A percentile compares a stretch with the other conserved stretches of the same genome.
These are phyloP conservation scores for Boletus bicolor DNA, from an alignment of 768 basidiomycete genomes.

Conservation along the genomic window DNA sequence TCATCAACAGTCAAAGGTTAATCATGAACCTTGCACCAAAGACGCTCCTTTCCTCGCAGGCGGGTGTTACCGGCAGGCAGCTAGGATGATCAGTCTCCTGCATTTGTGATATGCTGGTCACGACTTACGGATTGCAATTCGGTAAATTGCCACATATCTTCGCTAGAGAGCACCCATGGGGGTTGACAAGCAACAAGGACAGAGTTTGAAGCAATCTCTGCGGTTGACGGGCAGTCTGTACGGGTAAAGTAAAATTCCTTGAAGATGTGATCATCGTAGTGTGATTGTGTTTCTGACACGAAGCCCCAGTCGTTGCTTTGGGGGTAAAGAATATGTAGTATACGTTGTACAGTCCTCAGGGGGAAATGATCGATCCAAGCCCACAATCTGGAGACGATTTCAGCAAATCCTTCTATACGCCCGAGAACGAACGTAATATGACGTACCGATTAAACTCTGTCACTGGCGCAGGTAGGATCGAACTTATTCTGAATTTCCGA, in stretches of 20 bases:
- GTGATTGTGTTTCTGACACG: slow-evolving; percentile 30
- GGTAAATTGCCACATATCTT: slow-evolving; percentile 53
- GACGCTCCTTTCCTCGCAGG: slow-evolving; percentile 46
- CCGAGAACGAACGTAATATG: background rate
- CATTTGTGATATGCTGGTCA: background rate
- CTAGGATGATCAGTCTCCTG: slow-evolving; percentile 13
- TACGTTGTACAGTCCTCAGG: slow-evolving; percentile 32
- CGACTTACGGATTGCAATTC: slow-evolving; percentile 33
- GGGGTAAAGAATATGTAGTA: slow-evolving; percentile 45
- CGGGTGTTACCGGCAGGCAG: slow-evolving; percentile 36
- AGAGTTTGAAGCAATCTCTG: slow-evolving; percentile 31
- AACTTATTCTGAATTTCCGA: slow-evolving; percentile 26
- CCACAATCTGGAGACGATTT: slow-evolving; percentile 22
- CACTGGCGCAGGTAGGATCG: slow-evolving; percentile 28
- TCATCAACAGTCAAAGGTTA: background rate
- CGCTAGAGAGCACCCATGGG: slow-evolving; percentile 54
- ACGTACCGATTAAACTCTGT: slow-evolving; percentile 32
- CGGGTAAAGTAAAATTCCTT: slow-evolving; percentile 45
- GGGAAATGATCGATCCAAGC: slow-evolving; percentile 34
- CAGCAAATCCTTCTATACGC: background rate
- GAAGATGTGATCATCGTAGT: slow-evolving; percentile 41
- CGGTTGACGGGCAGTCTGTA: slow-evolving; percentile 16
- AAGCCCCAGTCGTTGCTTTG: slow-evolving; percentile 44
- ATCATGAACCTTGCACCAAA: slow-evolving; percentile 57
- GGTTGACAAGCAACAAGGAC: slow-evolving; percentile 58